phyloP scores from a whole-genome alignment of 805 yeast species.

The Danielia reshetovae region DNA sequence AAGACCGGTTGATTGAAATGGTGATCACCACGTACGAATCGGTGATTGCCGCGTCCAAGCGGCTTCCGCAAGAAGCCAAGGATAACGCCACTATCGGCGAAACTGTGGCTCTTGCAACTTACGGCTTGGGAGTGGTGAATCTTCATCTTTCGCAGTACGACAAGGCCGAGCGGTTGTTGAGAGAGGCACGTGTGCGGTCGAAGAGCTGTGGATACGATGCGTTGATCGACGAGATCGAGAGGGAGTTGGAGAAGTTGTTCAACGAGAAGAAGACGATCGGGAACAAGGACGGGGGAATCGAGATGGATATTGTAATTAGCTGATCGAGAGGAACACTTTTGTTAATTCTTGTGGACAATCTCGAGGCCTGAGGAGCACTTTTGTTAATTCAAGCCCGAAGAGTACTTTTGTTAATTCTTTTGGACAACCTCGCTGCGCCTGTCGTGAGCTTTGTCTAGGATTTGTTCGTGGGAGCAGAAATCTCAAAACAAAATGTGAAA shows the following conservation, averaged over 20 bases:
- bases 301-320: conserved; percentile 28
- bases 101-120: conserved; percentile 74
- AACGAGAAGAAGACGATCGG: conserved; percentile 24
- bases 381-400: too few relatives aligned
- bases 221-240: conserved; percentile 59
- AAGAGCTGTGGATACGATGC: conserved; percentile 61
- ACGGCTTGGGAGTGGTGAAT: conserved; percentile 78
- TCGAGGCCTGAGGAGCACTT: too few relatives aligned
- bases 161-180: conserved; percentile 56
- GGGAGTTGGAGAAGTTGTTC: conserved; percentile 56
- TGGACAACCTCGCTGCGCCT: too few relatives aligned
- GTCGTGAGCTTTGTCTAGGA: too few relatives aligned
- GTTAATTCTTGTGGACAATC: too few relatives aligned
- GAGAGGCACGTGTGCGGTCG: conserved; percentile 70
- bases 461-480: too few relatives aligned
- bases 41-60: conserved; percentile 30
- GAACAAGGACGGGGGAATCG: conserved; percentile 15
- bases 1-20: conserved; percentile 25
- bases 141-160: conserved; percentile 55
- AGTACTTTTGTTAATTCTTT: too few relatives aligned
- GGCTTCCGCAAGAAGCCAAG: conserved; percentile 24
- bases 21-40: conserved; percentile 33
- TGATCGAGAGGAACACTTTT: too few relatives aligned
- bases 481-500: too few relatives aligned
- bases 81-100: conserved; percentile 42